Evolutionary conservation across 768 basidiomycete genomes (phyloP), one percentile per base, ranked within the genome.

Genomic region (Pleurotus tuoliensis): DNA sequence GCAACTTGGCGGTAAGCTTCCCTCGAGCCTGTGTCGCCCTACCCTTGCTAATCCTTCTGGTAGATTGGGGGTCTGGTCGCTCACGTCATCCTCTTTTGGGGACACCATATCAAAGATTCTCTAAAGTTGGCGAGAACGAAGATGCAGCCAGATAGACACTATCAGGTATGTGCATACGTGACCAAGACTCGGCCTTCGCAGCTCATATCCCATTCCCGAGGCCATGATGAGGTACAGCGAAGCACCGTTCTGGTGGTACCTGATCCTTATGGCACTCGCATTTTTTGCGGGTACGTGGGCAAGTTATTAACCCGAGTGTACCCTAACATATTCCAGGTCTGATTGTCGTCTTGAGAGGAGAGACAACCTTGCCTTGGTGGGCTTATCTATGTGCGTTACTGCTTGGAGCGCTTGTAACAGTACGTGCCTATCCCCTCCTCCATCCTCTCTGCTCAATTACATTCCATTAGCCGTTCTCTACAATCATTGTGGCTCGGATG

Each of bases 61-160:
- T 65, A 83, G 79, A 83, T 85, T 57, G 85, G 85, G n/a, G 82
- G 80, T 20, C 69, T 87, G 27, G 73, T 87, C 55, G 76, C 81
- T 2, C 83, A 84, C 63, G 75, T 73, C 25, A 25, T 81, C 22
- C 68, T 84, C 30, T 86, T 86, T 69, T 84, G 82, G 82, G 76
- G 82, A 7, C 71, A 73, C 8, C 77, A 80, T 60, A 76, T 81
- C 3, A 61, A 67, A 3, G 69, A 77, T 1, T 79, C 81, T 0
- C 79, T 84, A 68, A 80, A 75, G 60, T 72, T 79, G 41, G 77
- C 78, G 1, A 70, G 74, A 41, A 61, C 63, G 20, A 75, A 72
- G 57, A 73, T 71, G 2, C 80, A 82, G 56, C 76, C 81, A 0
- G 84, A 86, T 62, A 80, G 76, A 7, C 84, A 86, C 63, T 83